Base-by-base conservation (phyloP, 2,329 filamentous ascomycete genomes). In the Passalora sequoiae region DNA sequence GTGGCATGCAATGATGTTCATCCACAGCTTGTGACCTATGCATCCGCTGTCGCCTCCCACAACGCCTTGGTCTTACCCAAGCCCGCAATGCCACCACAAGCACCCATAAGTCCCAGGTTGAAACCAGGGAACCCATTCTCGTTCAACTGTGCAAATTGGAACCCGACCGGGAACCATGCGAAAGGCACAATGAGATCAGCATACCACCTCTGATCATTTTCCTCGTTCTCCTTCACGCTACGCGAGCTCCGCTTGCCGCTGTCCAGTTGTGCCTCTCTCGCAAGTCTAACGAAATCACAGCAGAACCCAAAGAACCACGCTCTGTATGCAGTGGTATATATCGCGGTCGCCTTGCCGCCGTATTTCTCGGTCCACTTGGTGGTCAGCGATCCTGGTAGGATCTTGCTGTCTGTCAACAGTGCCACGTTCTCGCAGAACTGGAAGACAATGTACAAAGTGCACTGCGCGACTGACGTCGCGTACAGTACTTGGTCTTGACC, bases 391-490 rank as follows among this genome's bases (percentile, higher is more conserved):
- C 55, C 49, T 4, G 66, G 57, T 3, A 71, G 51, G 30, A 69
- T 60, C 42, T 65, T 66, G 44, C 60, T 60, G 50, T 71, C 68
- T 4, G 66, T 66, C 19, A 71, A 62, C 8, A 70, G 56, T 5
- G 55, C 67, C 10, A 70, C 54, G 57, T 71, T 71, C 56, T 71
- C 69, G 7, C 70, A 57, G 5, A 60, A 60, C 47, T 71, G 69
- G 62, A 68, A 71, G 38, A 59, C 58, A 37, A 68, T 61, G 61
- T 71, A 71, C 39, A 66, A 60, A 38, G 59, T 56, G 35, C 66
- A 67, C 45, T 71, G 68, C 46, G 66, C 56, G 7, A 67, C 46
- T 4, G 67, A 62, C 6, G 68, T 68, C 17, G 63, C 55, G 51
- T 71, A 69, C 32, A 70, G 57, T 6, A 70, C 63, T 5, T 56